Evolutionary conservation across 179 eudicot genomes (phyloP), one percentile per base, ranked within the genome.

Genomic region (Spergularia azorica): DNA sequence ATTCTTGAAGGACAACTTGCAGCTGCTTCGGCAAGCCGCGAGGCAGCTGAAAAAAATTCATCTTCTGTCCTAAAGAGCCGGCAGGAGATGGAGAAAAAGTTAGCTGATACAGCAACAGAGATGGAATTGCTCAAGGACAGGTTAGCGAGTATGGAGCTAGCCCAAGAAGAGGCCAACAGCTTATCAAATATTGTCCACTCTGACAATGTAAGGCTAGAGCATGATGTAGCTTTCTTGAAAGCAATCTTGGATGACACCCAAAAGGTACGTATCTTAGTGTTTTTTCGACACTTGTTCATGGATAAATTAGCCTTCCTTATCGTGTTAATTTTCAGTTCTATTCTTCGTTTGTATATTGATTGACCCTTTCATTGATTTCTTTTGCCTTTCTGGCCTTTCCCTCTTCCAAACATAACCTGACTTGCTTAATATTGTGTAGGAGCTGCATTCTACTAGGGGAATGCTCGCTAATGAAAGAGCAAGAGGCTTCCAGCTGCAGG

Each of bases 161-260:
- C 95, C 15, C 98, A 93, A 67, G 98, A 95, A 80, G 98, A 95
- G 85, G 84, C 97, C 48, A 93, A 90, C 82, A 90, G 82, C 83
- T 74, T 94, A 26, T 92, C 98, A 62, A 94, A 87, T 82, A 91
- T 93, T 74, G 95, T 91, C 51, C 98, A 95, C 78, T 93, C 98
- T 0, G 98, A 93, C 79, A 93, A 95, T 75, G 92, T 93, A 9
- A 88, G 97, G 84, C 97, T 95, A 39, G 98, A 95, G 81, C 98
- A 95, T 81, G 98, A 95, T 71, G 98, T 95, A 59, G 98, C 98
- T 80, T 95, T 93, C 76, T 87, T 93, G 13, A 93, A 93, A 80
- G 98, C 98, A 0, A 95, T 95, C 80, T 84, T 95, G 85, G 97
- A 95, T 84, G 97, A 95, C 82, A 95, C 98, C 20, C 98, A 95